Conservation (phyloP, 139 green algal genomes). For the Medakamo hakoo region DNA sequence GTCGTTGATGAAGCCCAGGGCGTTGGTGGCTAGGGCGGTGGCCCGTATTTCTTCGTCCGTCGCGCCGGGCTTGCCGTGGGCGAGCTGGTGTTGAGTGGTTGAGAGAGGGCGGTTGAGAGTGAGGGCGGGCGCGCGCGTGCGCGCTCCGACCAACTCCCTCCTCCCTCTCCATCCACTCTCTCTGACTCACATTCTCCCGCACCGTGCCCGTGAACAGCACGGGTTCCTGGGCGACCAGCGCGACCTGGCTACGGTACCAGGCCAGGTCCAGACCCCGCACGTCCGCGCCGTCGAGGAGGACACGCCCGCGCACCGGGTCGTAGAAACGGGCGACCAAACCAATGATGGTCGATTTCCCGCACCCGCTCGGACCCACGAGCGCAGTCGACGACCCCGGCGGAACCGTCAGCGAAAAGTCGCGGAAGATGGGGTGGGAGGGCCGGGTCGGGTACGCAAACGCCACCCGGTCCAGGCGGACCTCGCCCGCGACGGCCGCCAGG, state of each 20-base stretch:
- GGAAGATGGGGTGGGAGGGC: constrained; percentile 10
- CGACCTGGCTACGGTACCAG: constrained; percentile 44
- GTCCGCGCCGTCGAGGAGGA: constrained; percentile 60
- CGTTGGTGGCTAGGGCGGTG: constrained; percentile 41
- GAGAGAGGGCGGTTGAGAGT: neutral
- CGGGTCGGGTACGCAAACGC: neutral
- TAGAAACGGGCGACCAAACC: constrained; percentile 55
- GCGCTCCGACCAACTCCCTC: constrained; percentile 14
- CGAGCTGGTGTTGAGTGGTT: neutral
- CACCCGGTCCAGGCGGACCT: neutral
- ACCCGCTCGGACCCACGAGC: constrained; percentile 57
- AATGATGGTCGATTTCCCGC: constrained; percentile 66
- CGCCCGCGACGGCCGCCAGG: neutral
- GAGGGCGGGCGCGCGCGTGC: neutral
- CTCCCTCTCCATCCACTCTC: constrained; percentile 6
- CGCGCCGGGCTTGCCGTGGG: constrained; percentile 5
- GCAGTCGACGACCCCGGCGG: constrained; percentile 49
- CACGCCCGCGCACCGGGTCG: constrained; percentile 16
- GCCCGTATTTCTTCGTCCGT: constrained; percentile 26
- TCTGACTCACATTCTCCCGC: constrained; percentile 68
- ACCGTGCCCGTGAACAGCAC: constrained; percentile 70
- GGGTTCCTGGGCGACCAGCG: constrained; percentile 62
- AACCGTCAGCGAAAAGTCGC: constrained; percentile 44
- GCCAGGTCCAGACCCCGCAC: constrained; percentile 33
- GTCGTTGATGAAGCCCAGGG: constrained; percentile 40